Evolutionary conservation across 2,329 filamentous ascomycete species (phyloP).

Genomic region (Didymella exigua): DNA sequence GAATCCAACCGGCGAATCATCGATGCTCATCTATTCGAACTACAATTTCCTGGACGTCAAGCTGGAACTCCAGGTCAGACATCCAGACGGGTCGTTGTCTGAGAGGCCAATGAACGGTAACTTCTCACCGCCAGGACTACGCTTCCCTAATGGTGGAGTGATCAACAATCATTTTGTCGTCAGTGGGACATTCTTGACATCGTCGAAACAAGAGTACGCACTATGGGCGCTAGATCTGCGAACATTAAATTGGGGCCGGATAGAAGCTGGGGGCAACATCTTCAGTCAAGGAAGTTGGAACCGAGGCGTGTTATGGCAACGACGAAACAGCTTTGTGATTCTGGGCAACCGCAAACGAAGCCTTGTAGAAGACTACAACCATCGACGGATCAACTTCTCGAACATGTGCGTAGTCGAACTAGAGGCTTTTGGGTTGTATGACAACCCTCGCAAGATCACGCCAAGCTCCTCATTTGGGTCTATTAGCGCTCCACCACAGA

Average conservation of each 20-base stretch:
- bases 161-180: constrained; percentile 97
- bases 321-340: constrained; percentile 93
- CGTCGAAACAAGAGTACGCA: constrained; percentile 97
- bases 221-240: constrained; percentile 92
- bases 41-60: constrained; percentile 99
- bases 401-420: constrained; percentile 97
- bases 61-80: constrained; percentile 86
- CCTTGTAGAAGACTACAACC: constrained; percentile 96
- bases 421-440: constrained; percentile 95
- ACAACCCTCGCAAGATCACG: constrained; percentile 81
- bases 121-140: constrained; percentile 86
- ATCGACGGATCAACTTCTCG: constrained; percentile 94
- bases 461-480: constrained; percentile 86
- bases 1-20: constrained; percentile 54
- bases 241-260: constrained; percentile 90
- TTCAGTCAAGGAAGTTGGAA: constrained; percentile 99
- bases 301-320: constrained; percentile 88
- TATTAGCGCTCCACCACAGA: constrained; percentile 71
- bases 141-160: constrained; percentile 94
- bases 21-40: constrained; percentile 97
- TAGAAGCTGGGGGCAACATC: constrained; percentile 88
- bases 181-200: constrained; percentile 95
- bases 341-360: constrained; percentile 91
- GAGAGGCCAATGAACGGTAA: constrained; percentile 89
- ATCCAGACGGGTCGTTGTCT: constrained; percentile 79